phyloP scores from a whole-genome alignment of 2,329 filamentous ascomycete species.

The Sarocladium strictum region DNA sequence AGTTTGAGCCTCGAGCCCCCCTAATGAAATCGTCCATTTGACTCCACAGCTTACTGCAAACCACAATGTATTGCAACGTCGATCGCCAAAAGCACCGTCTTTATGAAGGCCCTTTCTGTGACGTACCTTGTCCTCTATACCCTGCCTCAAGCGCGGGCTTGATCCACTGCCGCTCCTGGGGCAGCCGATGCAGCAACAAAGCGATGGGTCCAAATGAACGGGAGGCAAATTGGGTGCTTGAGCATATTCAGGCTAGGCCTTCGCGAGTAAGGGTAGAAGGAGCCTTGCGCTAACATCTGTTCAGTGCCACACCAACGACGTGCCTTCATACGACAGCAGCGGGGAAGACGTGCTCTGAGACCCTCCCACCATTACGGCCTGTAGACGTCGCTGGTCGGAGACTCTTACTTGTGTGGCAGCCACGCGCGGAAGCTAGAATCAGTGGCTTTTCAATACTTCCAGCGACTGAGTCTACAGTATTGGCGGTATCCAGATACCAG shows the following conservation, averaged over 20 bases:
- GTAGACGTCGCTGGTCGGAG: not conserved
- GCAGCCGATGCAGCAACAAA: not conserved
- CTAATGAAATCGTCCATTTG: no score
- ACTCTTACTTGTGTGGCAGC: not conserved
- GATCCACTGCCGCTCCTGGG: not conserved
- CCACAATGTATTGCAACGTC: no score
- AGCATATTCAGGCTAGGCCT: not conserved
- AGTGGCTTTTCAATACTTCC: not conserved
- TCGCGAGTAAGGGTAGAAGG: not conserved
- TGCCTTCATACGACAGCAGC: not conserved
- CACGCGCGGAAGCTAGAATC: constrained; percentile 5
- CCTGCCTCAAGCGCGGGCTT: not conserved
- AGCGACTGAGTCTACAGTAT: no score
- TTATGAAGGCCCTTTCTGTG: not conserved
- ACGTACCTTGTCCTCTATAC: constrained; percentile 3
- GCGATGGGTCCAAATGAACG: not conserved
- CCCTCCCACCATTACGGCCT: not conserved
- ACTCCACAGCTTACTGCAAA: no score
- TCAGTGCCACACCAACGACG: not conserved
- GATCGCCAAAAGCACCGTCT: no score
- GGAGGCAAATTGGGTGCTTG: not conserved
- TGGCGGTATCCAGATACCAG: not conserved
- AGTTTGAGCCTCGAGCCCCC: no score
- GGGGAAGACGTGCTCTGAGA: not conserved
- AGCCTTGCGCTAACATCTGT: not conserved